Base-by-base conservation (phyloP, 495 filamentous ascomycete genomes). In the Neurospora intermedia region DNA sequence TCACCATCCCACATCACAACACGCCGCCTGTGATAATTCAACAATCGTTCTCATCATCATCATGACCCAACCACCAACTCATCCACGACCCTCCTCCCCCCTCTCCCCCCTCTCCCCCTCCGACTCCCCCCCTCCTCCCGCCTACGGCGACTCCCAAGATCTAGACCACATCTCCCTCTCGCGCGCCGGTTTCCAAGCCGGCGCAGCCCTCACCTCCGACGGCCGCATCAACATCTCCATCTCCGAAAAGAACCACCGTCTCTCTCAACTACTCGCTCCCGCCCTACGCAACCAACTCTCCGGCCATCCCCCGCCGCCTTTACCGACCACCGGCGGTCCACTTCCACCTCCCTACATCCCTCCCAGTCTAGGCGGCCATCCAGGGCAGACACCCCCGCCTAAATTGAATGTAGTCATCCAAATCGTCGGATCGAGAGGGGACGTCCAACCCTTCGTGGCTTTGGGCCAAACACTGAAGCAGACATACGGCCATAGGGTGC, bases 201-300 rank as follows among this genome's bases (percentile, higher is more conserved):
- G 81, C 18, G 84, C 84, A 8, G 81, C 78, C 23, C 79, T 86
- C 23, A 85, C 84, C 10, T 79, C 86, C 74, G 90, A 92, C 81
- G 92, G 91, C 18, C 89, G 92, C 42, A 85, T 94, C 74, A 87
- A 93, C 75, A 93, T 94, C 81, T 89, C 90, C 72, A 91, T 94
- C 79, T 87, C 89, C 74, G 86, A 92, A 75, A 89, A 88, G 76
- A 88, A 87, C 73, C 80, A 86, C 38, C 85, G 87, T 43, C 77
- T 97, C 1, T 88, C 91, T 10, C 85, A 88, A 41, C 81, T 96
- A 40, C 82, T 94, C 20, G 88, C 85, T 0, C 91, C 92, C 0
- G 88, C 91, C 45, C 79, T 94, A 69, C 82, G 86, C 69, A 85
- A 83, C 70, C 90, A 92, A 73, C 79, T 91, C 39, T 79, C 81